Evolutionary conservation across 2,329 filamentous ascomycete genomes (phyloP).

Genomic region (Colletotrichum musicola): DNA sequence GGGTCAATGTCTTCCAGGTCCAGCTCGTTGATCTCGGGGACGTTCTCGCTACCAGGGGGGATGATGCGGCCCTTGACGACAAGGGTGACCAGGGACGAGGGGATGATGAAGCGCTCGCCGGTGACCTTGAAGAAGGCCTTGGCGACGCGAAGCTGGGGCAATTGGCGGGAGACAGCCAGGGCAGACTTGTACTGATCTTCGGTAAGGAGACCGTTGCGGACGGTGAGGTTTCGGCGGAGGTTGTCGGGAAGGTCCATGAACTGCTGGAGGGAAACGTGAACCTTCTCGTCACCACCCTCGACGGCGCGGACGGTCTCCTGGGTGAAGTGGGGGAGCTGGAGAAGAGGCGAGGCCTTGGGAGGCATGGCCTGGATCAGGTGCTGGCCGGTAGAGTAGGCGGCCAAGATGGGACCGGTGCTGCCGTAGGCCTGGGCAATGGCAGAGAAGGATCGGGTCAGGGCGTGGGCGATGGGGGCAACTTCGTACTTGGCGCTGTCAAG

Average conservation of each 20-base stretch:
- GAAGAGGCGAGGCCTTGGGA: constrained; percentile 85
- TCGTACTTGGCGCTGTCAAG: constrained; percentile 91
- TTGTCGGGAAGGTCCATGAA: constrained; percentile 88
- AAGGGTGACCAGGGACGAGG: constrained; percentile 91
- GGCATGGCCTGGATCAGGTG: constrained; percentile 90
- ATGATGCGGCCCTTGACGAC: constrained; percentile 96
- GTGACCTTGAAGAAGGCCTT: constrained; percentile 99
- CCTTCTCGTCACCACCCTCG: constrained; percentile 77
- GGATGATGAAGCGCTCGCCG: constrained; percentile 92
- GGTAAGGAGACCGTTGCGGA: constrained; percentile 78
- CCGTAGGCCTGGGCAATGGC: constrained; percentile 90
- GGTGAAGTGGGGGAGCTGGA: constrained; percentile 92
- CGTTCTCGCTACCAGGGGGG: constrained; percentile 81
- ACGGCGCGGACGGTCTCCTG: constrained; percentile 73
- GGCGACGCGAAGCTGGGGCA: constrained; percentile 86
- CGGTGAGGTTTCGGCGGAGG: constrained; percentile 77
- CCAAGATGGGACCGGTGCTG: constrained; percentile 83
- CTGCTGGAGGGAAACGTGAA: constrained; percentile 83
- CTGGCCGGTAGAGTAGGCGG: constrained; percentile 86
- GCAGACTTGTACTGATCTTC: constrained; percentile 82
- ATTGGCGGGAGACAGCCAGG: constrained; percentile 82
- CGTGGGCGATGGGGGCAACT: constrained; percentile 86
- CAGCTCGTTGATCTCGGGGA: constrained; percentile 80
- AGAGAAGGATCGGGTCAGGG: constrained; percentile 87
- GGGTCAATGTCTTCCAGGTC: constrained; percentile 94